Evolutionary conservation across 1,139 yeast species (phyloP), one percentile per base, ranked within the genome.

Genomic region (Zygoascus meyerae): DNA sequence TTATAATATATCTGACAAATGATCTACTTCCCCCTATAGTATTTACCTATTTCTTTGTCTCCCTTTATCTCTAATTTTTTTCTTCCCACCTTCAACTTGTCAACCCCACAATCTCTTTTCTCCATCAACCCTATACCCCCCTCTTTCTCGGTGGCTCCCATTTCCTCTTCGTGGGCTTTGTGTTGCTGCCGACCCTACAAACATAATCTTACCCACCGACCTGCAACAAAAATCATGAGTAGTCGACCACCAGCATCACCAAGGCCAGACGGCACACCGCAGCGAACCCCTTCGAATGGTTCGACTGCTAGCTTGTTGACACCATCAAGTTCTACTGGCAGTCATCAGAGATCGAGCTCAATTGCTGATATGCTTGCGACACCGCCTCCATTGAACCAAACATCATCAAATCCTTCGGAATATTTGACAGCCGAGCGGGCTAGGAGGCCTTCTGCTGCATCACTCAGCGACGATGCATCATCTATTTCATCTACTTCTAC

Each of bases 361-460:
- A 84, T 86, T 50, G 95, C 84, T 38, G 95, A 86, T 61, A 65
- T 86, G 66, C 70, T 86, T 43, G 79, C 87, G n/a, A 79, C 92
- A 6, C 95, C 95, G 1, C 95, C 95, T 6, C 86, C 87, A 0
- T 65, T 82, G 47, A 72, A 32, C 28, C 42, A 48, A n/a, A 3
- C 42, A 4, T 42, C 43, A 8, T 11, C 48, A 3, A 42, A 48
- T n/a, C 38, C 38, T 16, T 17, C n/a, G 21, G 44, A 26, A 21
- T 14, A 21, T 36, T n/a, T 17, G 8, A 31, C 42, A 31, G 34
- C 32, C 37, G 37, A 34, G 14, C 9, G 35, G 28, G 35, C 34
- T 31, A 30, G 50, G 26, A 41, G 51, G 15, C 47, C 42, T 16
- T 28, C 33, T 8, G 35, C 39, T 10, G 34, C 40, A 12, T 32